phyloP scores from a whole-genome alignment of 2,329 filamentous ascomycete genomes.

The Colletotrichum echinochloae region DNA sequence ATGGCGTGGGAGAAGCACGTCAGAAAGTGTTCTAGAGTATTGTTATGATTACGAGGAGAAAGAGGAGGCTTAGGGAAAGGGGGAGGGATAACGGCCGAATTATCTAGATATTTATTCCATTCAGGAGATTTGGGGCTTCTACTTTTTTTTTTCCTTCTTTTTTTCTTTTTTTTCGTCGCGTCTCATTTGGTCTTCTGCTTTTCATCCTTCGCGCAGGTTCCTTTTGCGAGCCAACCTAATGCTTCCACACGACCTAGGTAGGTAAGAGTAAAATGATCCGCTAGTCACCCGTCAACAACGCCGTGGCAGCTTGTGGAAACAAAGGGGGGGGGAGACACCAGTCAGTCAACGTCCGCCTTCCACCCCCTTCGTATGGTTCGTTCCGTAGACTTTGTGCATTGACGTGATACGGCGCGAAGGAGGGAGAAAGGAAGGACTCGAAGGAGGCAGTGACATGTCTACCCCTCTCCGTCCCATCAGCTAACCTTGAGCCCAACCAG shows the following conservation, averaged over 20 bases:
- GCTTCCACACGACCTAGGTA: too few relatives aligned
- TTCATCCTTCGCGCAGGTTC: not conserved
- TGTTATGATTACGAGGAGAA: not conserved
- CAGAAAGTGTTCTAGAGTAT: not conserved
- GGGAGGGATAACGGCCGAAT: not conserved
- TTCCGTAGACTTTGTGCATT: constrained; percentile 37
- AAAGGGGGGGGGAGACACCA: constrained; percentile 1
- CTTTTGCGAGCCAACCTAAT: not conserved
- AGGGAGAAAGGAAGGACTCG: not conserved
- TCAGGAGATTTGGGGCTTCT: not conserved
- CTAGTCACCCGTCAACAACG: constrained; percentile 30
- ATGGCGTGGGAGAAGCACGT: not conserved
- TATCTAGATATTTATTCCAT: not conserved
- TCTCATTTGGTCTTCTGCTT: not conserved
- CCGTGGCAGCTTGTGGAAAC: constrained; percentile 21
- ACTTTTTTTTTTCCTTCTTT: too few relatives aligned
- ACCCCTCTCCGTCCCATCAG: not conserved
- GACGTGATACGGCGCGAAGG: constrained; percentile 25
- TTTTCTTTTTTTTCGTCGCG: not conserved
- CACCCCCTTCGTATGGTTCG: not conserved
- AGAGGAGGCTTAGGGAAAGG: not conserved
- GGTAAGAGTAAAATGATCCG: constrained; percentile 14
- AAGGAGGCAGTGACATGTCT: constrained; percentile 17
- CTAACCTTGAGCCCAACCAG: not conserved
- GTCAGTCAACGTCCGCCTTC: constrained; percentile 10